Evolutionary conservation across 495 filamentous ascomycete genomes (phyloP).

Genomic region (Stereocaulon alpinum): DNA sequence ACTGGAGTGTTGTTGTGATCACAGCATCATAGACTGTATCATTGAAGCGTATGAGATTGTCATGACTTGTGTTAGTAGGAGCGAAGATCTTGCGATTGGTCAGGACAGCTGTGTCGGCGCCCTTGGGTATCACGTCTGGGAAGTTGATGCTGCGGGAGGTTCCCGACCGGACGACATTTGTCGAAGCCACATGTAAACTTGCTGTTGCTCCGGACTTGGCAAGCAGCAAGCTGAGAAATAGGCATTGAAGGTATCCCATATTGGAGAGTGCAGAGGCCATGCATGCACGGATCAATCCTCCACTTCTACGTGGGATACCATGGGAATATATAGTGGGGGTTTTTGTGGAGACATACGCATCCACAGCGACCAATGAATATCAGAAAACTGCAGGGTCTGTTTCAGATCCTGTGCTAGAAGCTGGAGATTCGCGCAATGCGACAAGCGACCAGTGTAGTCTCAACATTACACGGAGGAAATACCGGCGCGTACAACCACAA

Average conservation of each 20-base stretch:
- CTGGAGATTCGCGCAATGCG: background rate
- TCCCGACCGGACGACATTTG: background rate
- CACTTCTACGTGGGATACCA: background rate
- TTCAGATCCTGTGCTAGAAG: background rate
- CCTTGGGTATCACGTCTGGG: background rate
- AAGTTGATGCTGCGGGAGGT: background rate
- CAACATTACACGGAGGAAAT: too few relatives aligned
- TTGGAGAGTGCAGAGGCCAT: background rate
- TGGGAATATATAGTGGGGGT: constrained; percentile 7
- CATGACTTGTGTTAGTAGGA: background rate
- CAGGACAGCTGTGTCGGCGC: too few relatives aligned
- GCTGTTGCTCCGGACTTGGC: background rate
- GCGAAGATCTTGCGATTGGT: background rate
- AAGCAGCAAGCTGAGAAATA: background rate
- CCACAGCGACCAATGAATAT: background rate
- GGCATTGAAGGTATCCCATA: background rate
- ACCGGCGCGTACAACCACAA: background rate
- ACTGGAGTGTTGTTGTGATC: background rate
- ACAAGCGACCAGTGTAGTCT: background rate
- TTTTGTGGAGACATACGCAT: background rate
- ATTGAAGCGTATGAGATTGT: background rate
- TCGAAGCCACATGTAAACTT: background rate
- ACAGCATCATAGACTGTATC: background rate
- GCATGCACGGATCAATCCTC: background rate
- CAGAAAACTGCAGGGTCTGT: background rate